These are phyloP conservation scores for Cymbopogon flexuosus DNA, from an alignment of 202 grass and related monocot genomes.

Conservation along the genomic window DNA sequence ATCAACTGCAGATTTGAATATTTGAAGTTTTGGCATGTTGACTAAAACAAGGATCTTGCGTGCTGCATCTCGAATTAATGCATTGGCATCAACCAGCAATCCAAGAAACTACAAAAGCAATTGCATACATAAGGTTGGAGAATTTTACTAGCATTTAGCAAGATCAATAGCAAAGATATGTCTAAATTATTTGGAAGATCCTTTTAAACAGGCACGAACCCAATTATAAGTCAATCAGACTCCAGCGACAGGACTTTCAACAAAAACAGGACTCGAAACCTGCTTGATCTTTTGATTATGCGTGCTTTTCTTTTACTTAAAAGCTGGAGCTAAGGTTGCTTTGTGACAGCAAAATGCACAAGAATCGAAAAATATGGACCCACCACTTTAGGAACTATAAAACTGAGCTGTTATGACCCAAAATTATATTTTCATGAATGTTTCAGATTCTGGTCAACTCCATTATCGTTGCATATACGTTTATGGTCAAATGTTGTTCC, in stretches of 20 bases:
- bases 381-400: background rate
- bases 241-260: background rate
- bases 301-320: background rate
- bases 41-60: constrained; percentile 60
- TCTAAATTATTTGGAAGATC: constrained; percentile 6
- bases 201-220: background rate
- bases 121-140: constrained; percentile 18
- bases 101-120: constrained; percentile 66
- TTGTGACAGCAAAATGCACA: background rate
- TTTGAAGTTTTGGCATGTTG: constrained; percentile 66
- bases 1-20: constrained; percentile 72
- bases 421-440: background rate
- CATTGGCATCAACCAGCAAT: constrained; percentile 62
- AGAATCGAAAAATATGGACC: background rate
- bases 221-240: background rate
- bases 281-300: background rate
- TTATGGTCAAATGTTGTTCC: background rate
- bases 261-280: background rate
- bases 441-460: background rate
- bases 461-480: constrained; percentile 1
- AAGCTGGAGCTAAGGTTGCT: background rate
- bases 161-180: constrained; percentile 4
- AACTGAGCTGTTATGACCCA: background rate
- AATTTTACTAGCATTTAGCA: constrained; percentile 10
- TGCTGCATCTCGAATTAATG: constrained; percentile 45